Conservation (phyloP, 306 rosid genomes). For the Morella rubra region DNA sequence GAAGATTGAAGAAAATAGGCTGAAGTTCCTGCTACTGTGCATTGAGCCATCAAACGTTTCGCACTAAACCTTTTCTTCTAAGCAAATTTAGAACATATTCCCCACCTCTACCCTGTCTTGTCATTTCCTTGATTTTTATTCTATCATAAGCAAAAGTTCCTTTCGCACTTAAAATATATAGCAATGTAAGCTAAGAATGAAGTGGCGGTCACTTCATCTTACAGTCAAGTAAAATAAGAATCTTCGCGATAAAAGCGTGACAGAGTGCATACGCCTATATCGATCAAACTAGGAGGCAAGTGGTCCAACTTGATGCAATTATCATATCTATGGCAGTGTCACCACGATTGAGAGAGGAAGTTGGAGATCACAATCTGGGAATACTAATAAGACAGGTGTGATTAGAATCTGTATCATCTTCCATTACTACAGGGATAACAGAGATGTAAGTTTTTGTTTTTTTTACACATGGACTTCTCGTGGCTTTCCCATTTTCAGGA, state of each 20-base stretch:
- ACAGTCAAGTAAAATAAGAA: conserved; percentile 6
- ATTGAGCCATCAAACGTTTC: no score
- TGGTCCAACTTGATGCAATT: background rate
- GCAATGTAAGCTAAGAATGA: conserved; percentile 27
- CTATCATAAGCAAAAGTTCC: background rate
- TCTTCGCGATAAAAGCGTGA: background rate
- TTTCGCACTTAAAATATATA: background rate
- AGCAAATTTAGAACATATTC: conserved; percentile 15
- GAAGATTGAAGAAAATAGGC: no score
- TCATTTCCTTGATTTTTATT: background rate
- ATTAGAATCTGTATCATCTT: background rate
- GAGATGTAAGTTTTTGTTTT: no score
- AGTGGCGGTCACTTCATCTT: conserved; percentile 1
- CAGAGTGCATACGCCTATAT: background rate
- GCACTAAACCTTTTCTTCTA: background rate
- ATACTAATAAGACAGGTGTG: background rate
- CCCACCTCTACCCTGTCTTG: background rate
- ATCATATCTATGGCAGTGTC: background rate
- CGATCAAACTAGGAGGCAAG: background rate
- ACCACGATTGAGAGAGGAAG: background rate
- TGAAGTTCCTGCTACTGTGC: no score
- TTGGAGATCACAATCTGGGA: background rate
- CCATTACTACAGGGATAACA: background rate
- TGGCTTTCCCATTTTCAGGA: no score
- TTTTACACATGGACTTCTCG: no score